phyloP scores from a whole-genome alignment of 2,329 filamentous ascomycete genomes.

The Xylaria sp. region DNA sequence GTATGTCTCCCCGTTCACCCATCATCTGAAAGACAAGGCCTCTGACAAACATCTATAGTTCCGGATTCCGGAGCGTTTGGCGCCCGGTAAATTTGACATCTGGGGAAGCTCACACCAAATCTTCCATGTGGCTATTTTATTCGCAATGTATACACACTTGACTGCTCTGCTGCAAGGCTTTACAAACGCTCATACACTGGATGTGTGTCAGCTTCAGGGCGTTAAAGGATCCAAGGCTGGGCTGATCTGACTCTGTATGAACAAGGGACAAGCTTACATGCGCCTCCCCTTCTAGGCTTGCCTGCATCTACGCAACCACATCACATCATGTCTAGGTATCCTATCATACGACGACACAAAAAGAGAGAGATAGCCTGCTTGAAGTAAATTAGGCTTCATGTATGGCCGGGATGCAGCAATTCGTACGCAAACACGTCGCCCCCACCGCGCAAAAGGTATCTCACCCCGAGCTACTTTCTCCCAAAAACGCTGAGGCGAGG shows the following conservation, averaged over 20 bases:
- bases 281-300: too few species aligned
- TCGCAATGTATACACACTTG: constrained; percentile 17
- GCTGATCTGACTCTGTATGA: neutral
- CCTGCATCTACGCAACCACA: too few species aligned
- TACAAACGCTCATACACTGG: constrained; percentile 7
- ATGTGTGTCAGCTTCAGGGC: constrained; percentile 9
- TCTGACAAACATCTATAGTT: constrained; percentile 16
- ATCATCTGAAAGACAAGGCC: neutral
- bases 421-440: too few species aligned
- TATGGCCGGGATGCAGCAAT: too few species aligned
- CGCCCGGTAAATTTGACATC: constrained; percentile 23
- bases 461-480: too few species aligned
- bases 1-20: neutral
- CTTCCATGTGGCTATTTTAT: constrained; percentile 20
- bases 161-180: constrained; percentile 11
- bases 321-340: too few species aligned
- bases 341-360: too few species aligned
- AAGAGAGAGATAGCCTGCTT: too few species aligned
- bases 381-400: too few species aligned
- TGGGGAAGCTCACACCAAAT: constrained; percentile 29
- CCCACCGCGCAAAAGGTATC: too few species aligned
- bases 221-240: neutral
- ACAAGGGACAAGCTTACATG: neutral
- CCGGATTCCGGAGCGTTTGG: constrained; percentile 20
- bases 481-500: too few species aligned